phyloP scores from a whole-genome alignment of 257 asterid genomes.

The Eucommia ulmoides region DNA sequence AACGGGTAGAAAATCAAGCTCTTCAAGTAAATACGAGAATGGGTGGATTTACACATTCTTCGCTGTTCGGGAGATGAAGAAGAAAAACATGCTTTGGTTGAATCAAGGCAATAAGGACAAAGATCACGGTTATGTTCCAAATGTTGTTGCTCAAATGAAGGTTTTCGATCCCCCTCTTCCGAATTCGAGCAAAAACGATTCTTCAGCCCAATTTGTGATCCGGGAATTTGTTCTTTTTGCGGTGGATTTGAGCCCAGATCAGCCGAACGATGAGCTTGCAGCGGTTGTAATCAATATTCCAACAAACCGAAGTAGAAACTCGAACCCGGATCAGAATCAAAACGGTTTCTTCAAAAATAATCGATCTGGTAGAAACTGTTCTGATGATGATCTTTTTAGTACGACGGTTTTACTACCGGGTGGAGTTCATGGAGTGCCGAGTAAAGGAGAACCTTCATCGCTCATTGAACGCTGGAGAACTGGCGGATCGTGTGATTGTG shows the following conservation, averaged over 20 bases:
- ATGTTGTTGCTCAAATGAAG: constrained; percentile 60
- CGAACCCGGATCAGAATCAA: constrained; percentile 7
- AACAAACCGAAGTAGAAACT: constrained; percentile 4
- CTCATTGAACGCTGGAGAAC: constrained; percentile 60
- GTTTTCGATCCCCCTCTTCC: constrained; percentile 33
- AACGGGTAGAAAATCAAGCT: constrained; percentile 32
- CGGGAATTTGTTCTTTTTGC: constrained; percentile 56
- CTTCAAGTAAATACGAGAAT: constrained; percentile 21
- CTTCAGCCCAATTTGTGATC: constrained; percentile 9
- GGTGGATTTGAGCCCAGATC: constrained; percentile 14
- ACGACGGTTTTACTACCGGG: constrained; percentile 58
- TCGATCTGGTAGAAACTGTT: constrained; percentile 6
- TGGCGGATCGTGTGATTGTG: constrained; percentile 80
- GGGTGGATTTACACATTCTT: constrained; percentile 53
- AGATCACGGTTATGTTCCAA: constrained; percentile 33
- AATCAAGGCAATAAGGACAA: constrained; percentile 39
- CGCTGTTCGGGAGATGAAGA: constrained; percentile 46
- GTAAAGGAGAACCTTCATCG: constrained; percentile 66
- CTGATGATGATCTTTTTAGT: constrained; percentile 11
- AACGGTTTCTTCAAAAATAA: not conserved
- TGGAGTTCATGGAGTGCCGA: constrained; percentile 63
- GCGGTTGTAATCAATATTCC: constrained; percentile 45
- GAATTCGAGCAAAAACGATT: constrained; percentile 9
- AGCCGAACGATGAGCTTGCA: constrained; percentile 47
- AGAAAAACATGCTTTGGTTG: constrained; percentile 33